Evolutionary conservation across 495 filamentous ascomycete species (phyloP), one percentile per base, ranked within the genome.

Genomic region (Hyaloscypha hepaticicola): DNA sequence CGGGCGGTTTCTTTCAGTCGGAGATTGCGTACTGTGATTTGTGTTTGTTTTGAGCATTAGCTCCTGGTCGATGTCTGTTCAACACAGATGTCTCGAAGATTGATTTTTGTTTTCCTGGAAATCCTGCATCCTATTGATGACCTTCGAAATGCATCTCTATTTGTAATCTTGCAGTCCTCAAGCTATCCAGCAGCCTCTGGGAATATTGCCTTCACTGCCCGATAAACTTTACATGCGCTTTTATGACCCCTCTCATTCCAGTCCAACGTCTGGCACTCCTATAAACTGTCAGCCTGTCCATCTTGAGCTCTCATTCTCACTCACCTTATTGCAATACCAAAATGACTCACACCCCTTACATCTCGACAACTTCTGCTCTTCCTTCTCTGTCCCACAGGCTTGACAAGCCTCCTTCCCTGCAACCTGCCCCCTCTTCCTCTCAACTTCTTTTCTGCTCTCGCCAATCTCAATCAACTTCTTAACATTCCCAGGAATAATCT

Each of bases 311-410:
- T 21, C 6, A 56, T 33, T 29, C 45, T 27, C 14, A 60, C 68
- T 48, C 62, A 70, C 69, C 55, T 68, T 70, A 25, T 61, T 50
- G 57, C 69, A 70, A 64, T 70, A 70, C 65, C 65, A 67, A 2
- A 70, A 61, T 12, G 28, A 19, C 29, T 65, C 58, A 58, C 69
- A 70, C 14, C 69, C 67, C 38, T 55, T 62, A 63, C 67, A 69
- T 27, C 38, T 49, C 45, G 34, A 58, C 27, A 69, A 33, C 29
- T 28, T 38, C 21, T 50, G 19, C 34, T 28, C 29, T 2, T 56
- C 29, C 24, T 33, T 63, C 16, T 45, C 50, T 25, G 19, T 33
- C 8, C 58, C 34, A 60, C 66, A 68, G 11, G 55, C 55, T 38
- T 68, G 66, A 59, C 66, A 68, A 8, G 22, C 14, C 27, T 33